phyloP scores from a whole-genome alignment of 257 asterid species.

The Buddleja alternifolia region DNA sequence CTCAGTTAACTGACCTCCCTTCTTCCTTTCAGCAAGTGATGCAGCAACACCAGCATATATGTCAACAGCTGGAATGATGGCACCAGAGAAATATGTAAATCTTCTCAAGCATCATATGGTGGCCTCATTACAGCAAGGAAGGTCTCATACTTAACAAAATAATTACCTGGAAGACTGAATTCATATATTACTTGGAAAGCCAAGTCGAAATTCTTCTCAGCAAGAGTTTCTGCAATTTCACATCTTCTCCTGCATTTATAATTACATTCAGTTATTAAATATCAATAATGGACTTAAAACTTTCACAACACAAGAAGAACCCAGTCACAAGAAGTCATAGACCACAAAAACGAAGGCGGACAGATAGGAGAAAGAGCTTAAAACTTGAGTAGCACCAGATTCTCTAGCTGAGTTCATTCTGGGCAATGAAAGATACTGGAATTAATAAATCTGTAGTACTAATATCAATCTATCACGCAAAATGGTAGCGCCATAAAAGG shows the following conservation, averaged over 20 bases:
- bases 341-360: constrained; percentile 4
- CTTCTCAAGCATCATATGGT: constrained; percentile 16
- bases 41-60: constrained; percentile 98
- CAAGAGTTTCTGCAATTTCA: constrained; percentile 93
- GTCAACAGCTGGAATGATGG: constrained; percentile 73
- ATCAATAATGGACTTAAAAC: constrained; percentile 17
- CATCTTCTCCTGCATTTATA: constrained; percentile 81
- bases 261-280: constrained; percentile 15
- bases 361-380: background rate
- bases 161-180: constrained; percentile 88
- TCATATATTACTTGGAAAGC: constrained; percentile 87
- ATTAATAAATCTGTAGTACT: constrained; percentile 1
- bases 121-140: constrained; percentile 4
- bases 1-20: constrained; percentile 93
- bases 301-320: constrained; percentile 10
- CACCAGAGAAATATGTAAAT: constrained; percentile 24
- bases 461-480: background rate
- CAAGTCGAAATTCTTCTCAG: constrained; percentile 86
- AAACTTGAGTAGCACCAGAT: background rate
- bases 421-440: background rate
- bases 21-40: constrained; percentile 96
- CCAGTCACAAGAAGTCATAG: background rate
- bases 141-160: constrained; percentile 25
- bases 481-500: constrained; percentile 10
- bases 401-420: background rate